phyloP scores from a whole-genome alignment of 805 yeast genomes.

The Torulaspora gathmanii region DNA sequence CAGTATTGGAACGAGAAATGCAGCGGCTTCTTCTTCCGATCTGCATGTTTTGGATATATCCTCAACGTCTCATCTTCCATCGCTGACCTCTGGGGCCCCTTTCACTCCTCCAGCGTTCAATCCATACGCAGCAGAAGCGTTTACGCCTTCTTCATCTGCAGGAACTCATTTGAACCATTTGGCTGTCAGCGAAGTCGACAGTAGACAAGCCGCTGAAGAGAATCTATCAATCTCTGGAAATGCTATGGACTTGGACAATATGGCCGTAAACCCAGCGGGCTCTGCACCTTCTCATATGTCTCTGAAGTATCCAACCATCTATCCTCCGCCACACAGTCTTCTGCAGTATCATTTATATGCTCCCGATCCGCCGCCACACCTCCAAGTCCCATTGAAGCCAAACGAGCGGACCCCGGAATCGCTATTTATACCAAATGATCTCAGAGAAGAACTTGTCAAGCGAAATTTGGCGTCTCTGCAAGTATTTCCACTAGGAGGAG shows the following conservation, averaged over 20 bases:
- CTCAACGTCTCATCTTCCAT: conserved; percentile 3
- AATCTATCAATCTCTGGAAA: conserved; percentile 5
- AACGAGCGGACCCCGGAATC: conserved; percentile 67
- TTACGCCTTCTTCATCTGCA: conserved; percentile 29
- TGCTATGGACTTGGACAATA: conserved; percentile 3
- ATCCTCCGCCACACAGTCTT: conserved; percentile 39
- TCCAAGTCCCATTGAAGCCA: conserved; percentile 53
- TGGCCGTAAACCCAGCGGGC: conserved; percentile 1
- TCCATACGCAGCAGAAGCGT: conserved; percentile 31
- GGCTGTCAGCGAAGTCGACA: conserved; percentile 3
- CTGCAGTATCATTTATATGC: conserved; percentile 85
- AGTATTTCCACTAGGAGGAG: conserved; percentile 41
- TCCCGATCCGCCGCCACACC: conserved; percentile 78
- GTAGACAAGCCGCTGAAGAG: conserved; percentile 4
- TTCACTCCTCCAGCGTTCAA: conserved; percentile 29
- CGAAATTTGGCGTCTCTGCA: conserved; percentile 80
- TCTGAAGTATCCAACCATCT: conserved; percentile 32
- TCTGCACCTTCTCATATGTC: conserved; percentile 8
- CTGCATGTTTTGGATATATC: conserved; percentile 3
- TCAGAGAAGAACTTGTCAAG: conserved; percentile 65
- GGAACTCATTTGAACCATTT: conserved; percentile 19
- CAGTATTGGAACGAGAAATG: conserved; percentile 1
- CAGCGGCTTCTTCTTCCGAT: conserved; percentile 1
- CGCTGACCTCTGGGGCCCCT: conserved; percentile 6
- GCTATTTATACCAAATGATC: conserved; percentile 65